Conservation (phyloP, 78 protist species). For the Guillardia theta region DNA sequence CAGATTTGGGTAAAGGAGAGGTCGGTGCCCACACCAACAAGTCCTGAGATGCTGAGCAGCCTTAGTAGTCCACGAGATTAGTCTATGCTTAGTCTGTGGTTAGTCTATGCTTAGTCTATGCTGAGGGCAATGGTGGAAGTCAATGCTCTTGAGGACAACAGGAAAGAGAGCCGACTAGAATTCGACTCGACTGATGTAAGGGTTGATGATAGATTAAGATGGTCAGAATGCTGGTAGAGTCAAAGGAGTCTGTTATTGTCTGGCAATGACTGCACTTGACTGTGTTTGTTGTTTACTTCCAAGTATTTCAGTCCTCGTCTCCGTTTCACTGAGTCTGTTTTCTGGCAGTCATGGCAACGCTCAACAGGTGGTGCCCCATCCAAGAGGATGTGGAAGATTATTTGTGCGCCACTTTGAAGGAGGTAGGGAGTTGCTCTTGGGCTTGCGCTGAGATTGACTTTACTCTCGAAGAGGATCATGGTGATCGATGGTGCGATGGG, state of each 20-base stretch:
- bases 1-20: too few species aligned
- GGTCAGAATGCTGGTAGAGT: neutral
- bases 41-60: too few species aligned
- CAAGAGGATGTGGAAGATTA: conserved; percentile 10
- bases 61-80: too few species aligned
- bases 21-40: too few species aligned
- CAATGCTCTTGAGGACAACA: too few species aligned
- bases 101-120: too few species aligned
- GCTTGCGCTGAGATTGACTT: neutral
- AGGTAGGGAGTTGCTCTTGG: neutral
- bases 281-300: too few species aligned
- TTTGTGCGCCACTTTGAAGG: neutral
- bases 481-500: conserved; percentile 98
- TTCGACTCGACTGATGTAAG: neutral
- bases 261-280: neutral
- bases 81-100: too few species aligned
- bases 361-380: neutral
- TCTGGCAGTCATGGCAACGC: neutral
- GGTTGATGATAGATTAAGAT: neutral
- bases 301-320: too few species aligned
- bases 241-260: neutral
- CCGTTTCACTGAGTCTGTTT: too few species aligned
- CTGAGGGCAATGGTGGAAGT: too few species aligned
- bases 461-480: conserved; percentile 71
- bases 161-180: too few species aligned